Percentiles rank a stretch among this genome's conserved stretches.
phyloP scores from a whole-genome alignment of 495 filamentous ascomycete species.

The Hyaloscypha variabilis region DNA sequence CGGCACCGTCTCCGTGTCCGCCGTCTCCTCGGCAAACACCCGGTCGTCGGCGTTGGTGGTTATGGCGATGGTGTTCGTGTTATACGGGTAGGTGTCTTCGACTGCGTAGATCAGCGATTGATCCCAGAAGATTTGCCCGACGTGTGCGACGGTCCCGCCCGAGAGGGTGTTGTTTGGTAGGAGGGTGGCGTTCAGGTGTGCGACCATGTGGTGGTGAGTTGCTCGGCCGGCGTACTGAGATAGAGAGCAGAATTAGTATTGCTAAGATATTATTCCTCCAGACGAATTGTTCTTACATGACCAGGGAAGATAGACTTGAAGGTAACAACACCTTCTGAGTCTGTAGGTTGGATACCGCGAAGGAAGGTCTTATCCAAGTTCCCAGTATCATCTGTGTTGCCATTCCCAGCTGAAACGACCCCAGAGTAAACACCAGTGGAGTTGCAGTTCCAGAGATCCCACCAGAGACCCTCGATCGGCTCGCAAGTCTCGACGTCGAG shows the following conservation, averaged over 20 bases:
- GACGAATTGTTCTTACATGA: conserved; percentile 49
- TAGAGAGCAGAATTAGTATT: conserved; percentile 30
- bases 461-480: conserved; percentile 51
- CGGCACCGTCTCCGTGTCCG: conserved; percentile 49
- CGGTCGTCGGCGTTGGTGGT: conserved; percentile 53
- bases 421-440: conserved; percentile 63
- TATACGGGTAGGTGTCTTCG: conserved; percentile 57
- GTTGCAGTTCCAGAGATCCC: conserved; percentile 51
- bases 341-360: conserved; percentile 52
- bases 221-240: too few relatives aligned
- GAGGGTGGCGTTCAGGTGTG: conserved; percentile 17
- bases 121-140: conserved; percentile 69
- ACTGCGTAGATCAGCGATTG: conserved; percentile 58
- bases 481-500: conserved; percentile 60
- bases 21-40: conserved; percentile 47
- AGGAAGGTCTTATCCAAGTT: conserved; percentile 41
- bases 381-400: conserved; percentile 42
- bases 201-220: too few relatives aligned
- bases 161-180: conserved; percentile 52
- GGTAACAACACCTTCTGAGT: conserved; percentile 49
- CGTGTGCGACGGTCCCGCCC: conserved; percentile 53
- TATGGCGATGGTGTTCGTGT: conserved; percentile 52
- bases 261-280: conserved; percentile 56
- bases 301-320: conserved; percentile 58
- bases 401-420: conserved; percentile 47